These are phyloP conservation scores for Acacia crassicarpa DNA, from an alignment of 306 rosid species.

Conservation along the genomic window DNA sequence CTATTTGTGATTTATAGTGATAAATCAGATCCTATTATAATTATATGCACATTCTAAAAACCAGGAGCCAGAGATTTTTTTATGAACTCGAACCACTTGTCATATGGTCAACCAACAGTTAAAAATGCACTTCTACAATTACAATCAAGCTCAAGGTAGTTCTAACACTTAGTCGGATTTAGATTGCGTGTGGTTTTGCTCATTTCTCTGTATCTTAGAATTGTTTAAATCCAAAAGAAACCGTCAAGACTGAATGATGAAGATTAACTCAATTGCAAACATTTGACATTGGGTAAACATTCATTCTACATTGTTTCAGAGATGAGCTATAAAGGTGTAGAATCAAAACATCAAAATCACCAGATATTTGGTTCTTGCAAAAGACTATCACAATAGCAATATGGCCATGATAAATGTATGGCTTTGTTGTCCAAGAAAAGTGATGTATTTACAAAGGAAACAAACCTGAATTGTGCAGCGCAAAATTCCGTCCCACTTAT, in stretches of 20 bases:
- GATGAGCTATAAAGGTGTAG: neutral
- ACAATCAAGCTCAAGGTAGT: neutral
- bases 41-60: neutral
- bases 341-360: neutral
- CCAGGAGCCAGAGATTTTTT: neutral
- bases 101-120: neutral
- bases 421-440: neutral
- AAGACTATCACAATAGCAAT: neutral
- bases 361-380: neutral
- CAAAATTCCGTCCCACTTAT: slow-evolving; percentile 84
- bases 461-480: slow-evolving; percentile 85
- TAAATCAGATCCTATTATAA: neutral
- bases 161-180: neutral
- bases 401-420: neutral
- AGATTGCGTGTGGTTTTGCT: neutral
- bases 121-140: neutral
- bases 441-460: neutral
- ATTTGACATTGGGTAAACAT: neutral
- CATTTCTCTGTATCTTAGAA: neutral
- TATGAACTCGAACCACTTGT: neutral
- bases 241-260: neutral
- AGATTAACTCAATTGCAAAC: neutral
- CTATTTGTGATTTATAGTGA: neutral
- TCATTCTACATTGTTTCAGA: neutral
- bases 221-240: neutral